phyloP scores from a whole-genome alignment of 2,329 filamentous ascomycete genomes.

The Arthrobotrys iridis region DNA sequence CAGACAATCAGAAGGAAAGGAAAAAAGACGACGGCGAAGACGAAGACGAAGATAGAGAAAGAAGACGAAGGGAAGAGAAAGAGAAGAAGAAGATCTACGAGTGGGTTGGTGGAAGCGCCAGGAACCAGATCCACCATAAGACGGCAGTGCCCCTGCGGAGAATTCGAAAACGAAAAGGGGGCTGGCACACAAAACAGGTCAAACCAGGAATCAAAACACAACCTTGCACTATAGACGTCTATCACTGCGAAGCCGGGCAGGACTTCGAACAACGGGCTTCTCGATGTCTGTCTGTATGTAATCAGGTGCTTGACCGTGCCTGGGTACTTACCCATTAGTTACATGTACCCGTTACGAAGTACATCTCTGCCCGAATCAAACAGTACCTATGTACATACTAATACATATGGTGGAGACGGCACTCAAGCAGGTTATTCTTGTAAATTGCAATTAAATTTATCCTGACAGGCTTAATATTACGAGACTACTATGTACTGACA shows the following conservation, averaged over 20 bases:
- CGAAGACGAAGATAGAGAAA: not conserved
- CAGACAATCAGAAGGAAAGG: not conserved
- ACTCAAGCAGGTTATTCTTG: too few relatives aligned
- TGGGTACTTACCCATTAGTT: too few relatives aligned
- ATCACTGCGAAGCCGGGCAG: slow-evolving; percentile 1
- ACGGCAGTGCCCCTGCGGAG: slow-evolving; percentile 7
- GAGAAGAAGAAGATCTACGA: not conserved
- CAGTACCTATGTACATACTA: too few relatives aligned
- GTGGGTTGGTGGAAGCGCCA: not conserved
- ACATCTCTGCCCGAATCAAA: too few relatives aligned
- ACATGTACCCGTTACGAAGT: too few relatives aligned
- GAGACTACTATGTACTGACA: too few relatives aligned
- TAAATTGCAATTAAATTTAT: too few relatives aligned
- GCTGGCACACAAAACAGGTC: slow-evolving; percentile 20
- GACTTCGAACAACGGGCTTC: too few relatives aligned
- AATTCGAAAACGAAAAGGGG: slow-evolving; percentile 33
- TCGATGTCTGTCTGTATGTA: too few relatives aligned
- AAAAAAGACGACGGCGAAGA: not conserved
- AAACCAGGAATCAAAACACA: slow-evolving; percentile 2
- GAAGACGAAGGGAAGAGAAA: not conserved
- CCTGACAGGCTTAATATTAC: too few relatives aligned
- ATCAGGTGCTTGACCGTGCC: too few relatives aligned
- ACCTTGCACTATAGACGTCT: not conserved
- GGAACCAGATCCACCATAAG: slow-evolving; percentile 2
- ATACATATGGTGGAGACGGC: too few relatives aligned